Base-by-base conservation (phyloP, 257 asterid species). In the Euphrasia confusa region DNA sequence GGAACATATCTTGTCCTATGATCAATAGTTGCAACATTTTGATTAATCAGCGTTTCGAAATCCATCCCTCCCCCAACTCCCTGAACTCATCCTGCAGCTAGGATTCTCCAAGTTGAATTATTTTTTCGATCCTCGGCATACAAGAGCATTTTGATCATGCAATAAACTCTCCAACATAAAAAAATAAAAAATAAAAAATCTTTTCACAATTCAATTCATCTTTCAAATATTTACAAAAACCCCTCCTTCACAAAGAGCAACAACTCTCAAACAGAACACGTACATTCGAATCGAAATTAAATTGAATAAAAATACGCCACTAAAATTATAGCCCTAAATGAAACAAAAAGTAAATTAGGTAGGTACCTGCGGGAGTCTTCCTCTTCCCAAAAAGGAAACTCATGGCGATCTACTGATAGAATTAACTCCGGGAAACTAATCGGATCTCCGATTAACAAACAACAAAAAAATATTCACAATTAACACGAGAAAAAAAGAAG, bases 321-420 rank as follows among this genome's bases (percentile, higher is more conserved):
- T 27, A 3, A 13, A 7, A 26, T 55, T 35, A 61, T 4, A 26
- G 27, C 58, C 62, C 15, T 18, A 10, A 13, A 66, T 8, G 30
- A 39, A 33, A 53, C 35, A 24, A 44, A 17, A 2, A 35, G 28
- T 2, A 49, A 3, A 54, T 4, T 1, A n/a, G 21, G 21, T 4
- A 39, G 72, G 10, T 27, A 91, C 98, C 96, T 83, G 95, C 96
- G 55, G 98, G 96, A 70, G 98, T 84, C 75, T 91, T 91, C 72
- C 76, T 75, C 84, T 84, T 92, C 49, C 98, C 96, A 62, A 92
- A 92, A 13, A 92, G 80, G 79, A 92, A 92, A 80, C 93, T 88
- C 98, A 92, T 92, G 69, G 74, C 77, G 37, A 72, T 50, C 26
- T 58, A 72, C 55, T 28, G 54, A 66, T 54, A 63, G 63, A 57